Evolutionary conservation across 257 asterid genomes (phyloP).

Genomic region (Solanum boliviense): DNA sequence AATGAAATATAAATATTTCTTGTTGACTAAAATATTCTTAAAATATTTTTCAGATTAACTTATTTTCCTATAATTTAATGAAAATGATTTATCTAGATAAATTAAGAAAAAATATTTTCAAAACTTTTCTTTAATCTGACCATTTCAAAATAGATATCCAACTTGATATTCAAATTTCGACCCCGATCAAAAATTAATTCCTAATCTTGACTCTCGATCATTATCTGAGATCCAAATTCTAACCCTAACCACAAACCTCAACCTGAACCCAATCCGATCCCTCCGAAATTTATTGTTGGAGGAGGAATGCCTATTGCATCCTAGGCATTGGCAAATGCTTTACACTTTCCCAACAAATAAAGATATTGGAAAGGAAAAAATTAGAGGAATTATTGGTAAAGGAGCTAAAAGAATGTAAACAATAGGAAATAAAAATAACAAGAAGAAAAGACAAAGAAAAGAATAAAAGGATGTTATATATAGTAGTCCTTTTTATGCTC

Average conservation of each 20-base stretch:
- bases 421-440: constrained; percentile 6
- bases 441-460: constrained; percentile 11
- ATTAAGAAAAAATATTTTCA: too few relatives aligned
- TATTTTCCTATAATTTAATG: not conserved
- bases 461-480: constrained; percentile 4
- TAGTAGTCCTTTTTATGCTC: not conserved
- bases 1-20: not conserved
- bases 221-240: accelerated
- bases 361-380: not conserved
- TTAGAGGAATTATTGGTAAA: not conserved
- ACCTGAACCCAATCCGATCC: not conserved
- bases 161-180: not conserved
- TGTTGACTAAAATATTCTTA: not conserved
- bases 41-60: not conserved
- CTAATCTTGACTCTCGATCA: not conserved
- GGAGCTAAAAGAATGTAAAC: constrained; percentile 2
- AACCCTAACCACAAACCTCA: not conserved
- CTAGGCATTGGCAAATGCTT: not conserved
- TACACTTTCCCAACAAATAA: constrained; percentile 19
- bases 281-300: not conserved
- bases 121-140: not conserved
- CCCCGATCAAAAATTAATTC: not conserved
- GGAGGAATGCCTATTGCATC: not conserved
- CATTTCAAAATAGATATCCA: not conserved
- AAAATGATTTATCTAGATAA: not conserved